A percentile compares a stretch with the other conserved stretches of the same genome.
phyloP scores from a whole-genome alignment of 257 asterid species.

The Solanum infundibuliforme region DNA sequence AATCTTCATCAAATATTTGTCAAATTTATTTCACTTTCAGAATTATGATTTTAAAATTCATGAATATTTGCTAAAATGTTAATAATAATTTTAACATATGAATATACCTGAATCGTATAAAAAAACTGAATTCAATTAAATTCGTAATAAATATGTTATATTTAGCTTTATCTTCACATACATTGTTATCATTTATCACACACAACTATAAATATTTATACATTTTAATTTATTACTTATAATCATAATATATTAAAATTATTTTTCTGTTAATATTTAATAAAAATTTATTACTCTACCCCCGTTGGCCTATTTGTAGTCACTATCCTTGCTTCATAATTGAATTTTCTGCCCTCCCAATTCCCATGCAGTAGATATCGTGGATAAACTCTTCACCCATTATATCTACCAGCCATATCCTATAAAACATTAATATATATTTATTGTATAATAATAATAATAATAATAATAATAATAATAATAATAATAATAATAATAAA shows the following conservation, averaged over 20 bases:
- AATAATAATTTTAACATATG: too few relatives aligned
- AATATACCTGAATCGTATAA: not conserved
- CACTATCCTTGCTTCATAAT: not conserved
- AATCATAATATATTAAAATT: not conserved
- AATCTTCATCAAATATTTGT: not conserved
- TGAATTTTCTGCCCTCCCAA: not conserved
- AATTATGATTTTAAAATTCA: not conserved
- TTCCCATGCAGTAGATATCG: not conserved
- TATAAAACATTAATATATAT: not conserved
- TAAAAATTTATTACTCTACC: not conserved
- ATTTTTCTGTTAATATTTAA: not conserved
- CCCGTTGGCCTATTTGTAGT: not conserved
- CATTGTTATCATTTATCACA: not conserved
- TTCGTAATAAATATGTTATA: not conserved
- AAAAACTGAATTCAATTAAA: not conserved
- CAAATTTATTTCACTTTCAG: not conserved
- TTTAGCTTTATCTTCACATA: not conserved
- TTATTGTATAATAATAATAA: too few relatives aligned
- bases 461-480: too few relatives aligned
- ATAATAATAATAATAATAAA: too few relatives aligned
- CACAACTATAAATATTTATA: too few relatives aligned
- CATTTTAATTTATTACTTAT: not conserved
- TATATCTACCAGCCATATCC: not conserved
- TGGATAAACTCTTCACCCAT: not conserved
- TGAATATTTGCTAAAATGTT: not conserved